These are phyloP conservation scores for Podaxis sp. DNA, from an alignment of 768 basidiomycete genomes.

Conservation along the genomic window DNA sequence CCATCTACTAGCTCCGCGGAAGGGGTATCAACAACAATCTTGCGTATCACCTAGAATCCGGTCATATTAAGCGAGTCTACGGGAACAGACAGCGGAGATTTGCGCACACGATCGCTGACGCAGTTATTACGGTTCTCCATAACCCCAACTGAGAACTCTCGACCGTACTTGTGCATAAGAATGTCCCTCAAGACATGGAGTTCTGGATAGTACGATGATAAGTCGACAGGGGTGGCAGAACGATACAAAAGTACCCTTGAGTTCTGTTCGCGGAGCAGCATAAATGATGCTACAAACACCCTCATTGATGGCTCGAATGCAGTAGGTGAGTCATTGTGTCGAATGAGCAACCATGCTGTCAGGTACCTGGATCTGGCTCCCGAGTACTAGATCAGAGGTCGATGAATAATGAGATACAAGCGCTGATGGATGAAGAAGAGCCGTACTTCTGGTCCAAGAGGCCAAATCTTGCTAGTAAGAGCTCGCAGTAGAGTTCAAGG, in stretches of 20 bases:
- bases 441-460: conserved; percentile 86
- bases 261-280: conserved; percentile 87
- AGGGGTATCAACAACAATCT: conserved; percentile 71
- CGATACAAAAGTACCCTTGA: conserved; percentile 61
- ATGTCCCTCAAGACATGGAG: conserved; percentile 89
- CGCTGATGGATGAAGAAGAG: conserved; percentile 6
- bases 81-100: background rate
- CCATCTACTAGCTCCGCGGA: conserved; percentile 76
- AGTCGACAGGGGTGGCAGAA: background rate
- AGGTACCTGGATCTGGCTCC: conserved; percentile 80
- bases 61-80: conserved; percentile 4
- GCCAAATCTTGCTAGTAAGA: conserved; percentile 90
- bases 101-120: conserved; percentile 75
- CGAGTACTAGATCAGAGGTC: conserved; percentile 47
- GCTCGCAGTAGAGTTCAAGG: conserved; percentile 91
- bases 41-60: conserved; percentile 64
- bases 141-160: conserved; percentile 82
- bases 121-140: conserved; percentile 82
- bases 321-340: background rate
- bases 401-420: conserved; percentile 17
- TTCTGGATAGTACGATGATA: conserved; percentile 45
- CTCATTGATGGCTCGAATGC: conserved; percentile 49
- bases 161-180: conserved; percentile 94
- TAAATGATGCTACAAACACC: conserved; percentile 87
- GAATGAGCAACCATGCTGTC: background rate